phyloP scores from a whole-genome alignment of 1,284 basidiomycete species.

The Tremellales sp. region DNA sequence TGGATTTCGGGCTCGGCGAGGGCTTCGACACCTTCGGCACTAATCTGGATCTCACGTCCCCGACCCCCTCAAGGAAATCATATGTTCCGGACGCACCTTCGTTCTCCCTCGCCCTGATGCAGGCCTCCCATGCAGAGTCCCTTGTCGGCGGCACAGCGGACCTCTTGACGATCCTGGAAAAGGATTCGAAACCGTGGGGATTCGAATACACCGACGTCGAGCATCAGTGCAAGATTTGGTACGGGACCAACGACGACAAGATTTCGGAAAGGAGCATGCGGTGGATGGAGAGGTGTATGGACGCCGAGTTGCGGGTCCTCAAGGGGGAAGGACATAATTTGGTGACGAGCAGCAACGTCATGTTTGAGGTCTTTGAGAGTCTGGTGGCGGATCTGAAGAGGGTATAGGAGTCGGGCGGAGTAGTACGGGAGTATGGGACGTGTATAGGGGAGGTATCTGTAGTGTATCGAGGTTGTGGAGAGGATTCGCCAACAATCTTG shows the following conservation, averaged over 20 bases:
- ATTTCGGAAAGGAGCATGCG: conserved; percentile 81
- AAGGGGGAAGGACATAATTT: conserved; percentile 84
- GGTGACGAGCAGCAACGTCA: conserved; percentile 83
- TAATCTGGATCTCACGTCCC: background rate
- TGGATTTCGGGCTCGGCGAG: conserved; percentile 11
- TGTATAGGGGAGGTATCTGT: no score
- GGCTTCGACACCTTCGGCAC: conserved; percentile 11
- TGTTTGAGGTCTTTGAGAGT: conserved; percentile 78
- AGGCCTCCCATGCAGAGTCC: conserved; percentile 91
- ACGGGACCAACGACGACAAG: conserved; percentile 87
- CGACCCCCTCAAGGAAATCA: background rate
- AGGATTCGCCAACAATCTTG: no score
- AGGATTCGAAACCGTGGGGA: conserved; percentile 49
- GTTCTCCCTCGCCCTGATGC: conserved; percentile 68
- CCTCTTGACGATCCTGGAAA: conserved; percentile 83
- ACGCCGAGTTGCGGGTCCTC: conserved; percentile 75
- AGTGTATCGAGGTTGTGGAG: no score
- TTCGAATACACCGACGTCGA: conserved; percentile 61
- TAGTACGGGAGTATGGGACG: no score
- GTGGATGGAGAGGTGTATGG: conserved; percentile 85
- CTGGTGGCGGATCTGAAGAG: conserved; percentile 43
- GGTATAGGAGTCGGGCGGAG: no score
- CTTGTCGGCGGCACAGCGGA: conserved; percentile 86
- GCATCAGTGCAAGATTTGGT: conserved; percentile 82
- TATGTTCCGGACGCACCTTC: conserved; percentile 8